A percentile compares a stretch with the other conserved stretches of the same genome.
Conservation (phyloP, 108 stramenopile genomes). For the Mayamaea pseudoterrestris region DNA sequence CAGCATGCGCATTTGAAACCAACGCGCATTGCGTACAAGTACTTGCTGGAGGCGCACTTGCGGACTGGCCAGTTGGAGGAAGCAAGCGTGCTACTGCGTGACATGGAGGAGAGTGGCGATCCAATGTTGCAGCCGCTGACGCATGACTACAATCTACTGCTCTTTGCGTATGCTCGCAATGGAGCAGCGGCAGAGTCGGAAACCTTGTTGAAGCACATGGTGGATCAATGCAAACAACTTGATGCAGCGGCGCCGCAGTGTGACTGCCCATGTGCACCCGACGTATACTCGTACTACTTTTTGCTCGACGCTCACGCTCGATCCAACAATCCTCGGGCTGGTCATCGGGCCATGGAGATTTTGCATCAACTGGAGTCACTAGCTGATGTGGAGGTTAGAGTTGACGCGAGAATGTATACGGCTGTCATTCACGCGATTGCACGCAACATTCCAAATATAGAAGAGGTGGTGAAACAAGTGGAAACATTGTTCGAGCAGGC, state of each 20-base stretch:
- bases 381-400: background rate
- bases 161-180: slow-evolving; percentile 16
- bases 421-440: slow-evolving; percentile 12
- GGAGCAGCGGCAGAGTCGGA: slow-evolving; percentile 20
- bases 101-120: slow-evolving; percentile 11
- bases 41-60: slow-evolving; percentile 31
- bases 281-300: slow-evolving; percentile 18
- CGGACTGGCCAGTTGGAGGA: slow-evolving; percentile 24
- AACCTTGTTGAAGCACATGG: slow-evolving; percentile 16
- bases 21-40: slow-evolving; percentile 31
- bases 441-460: slow-evolving; percentile 8
- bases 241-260: no score
- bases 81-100: slow-evolving; percentile 11
- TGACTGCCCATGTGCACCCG: slow-evolving; percentile 6
- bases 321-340: slow-evolving; percentile 32
- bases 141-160: slow-evolving; percentile 23
- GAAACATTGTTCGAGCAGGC: slow-evolving; percentile 6
- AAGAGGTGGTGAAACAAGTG: slow-evolving; percentile 6
- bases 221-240: slow-evolving; percentile 4
- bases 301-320: slow-evolving; percentile 47
- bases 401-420: slow-evolving; percentile 1
- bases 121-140: slow-evolving; percentile 1
- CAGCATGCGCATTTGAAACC: slow-evolving; percentile 8
- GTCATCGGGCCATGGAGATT: slow-evolving; percentile 43
- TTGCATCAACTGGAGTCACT: slow-evolving; percentile 12